These are phyloP conservation scores for Cyberlindnera mrakii DNA, from an alignment of 805 yeast genomes.

Conservation along the genomic window DNA sequence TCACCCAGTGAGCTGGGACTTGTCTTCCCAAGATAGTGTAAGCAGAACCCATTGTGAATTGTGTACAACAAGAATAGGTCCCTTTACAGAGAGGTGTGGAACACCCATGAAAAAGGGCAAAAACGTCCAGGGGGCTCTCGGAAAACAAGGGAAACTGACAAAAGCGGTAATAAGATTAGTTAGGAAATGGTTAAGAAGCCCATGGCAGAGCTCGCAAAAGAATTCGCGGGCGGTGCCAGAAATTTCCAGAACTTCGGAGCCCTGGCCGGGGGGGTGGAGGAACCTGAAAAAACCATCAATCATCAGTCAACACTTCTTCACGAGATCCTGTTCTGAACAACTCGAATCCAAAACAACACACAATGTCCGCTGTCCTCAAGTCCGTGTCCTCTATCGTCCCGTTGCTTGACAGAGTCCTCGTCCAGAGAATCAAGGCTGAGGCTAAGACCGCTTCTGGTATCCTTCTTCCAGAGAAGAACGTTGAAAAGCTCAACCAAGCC, in stretches of 20 bases:
- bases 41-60: conserved; percentile 21
- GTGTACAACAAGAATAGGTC: neutral
- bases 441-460: conserved; percentile 90
- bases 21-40: conserved; percentile 24
- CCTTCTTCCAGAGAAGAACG: conserved; percentile 93
- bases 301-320: neutral
- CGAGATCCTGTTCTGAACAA: neutral
- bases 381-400: conserved; percentile 87
- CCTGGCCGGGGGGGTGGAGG: too few species aligned
- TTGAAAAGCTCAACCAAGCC: conserved; percentile 88
- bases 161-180: too few species aligned
- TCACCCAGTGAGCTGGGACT: conserved; percentile 24
- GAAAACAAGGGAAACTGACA: too few species aligned
- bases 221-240: too few species aligned
- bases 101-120: neutral
- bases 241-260: too few species aligned
- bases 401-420: conserved; percentile 91
- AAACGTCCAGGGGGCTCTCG: too few species aligned
- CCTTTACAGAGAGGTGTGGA: conserved; percentile 3
- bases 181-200: too few species aligned
- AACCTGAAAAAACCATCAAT: neutral
- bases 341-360: conserved; percentile 3
- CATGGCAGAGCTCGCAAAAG: too few species aligned
- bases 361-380: conserved; percentile 56
- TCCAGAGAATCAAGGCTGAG: conserved; percentile 89